These are phyloP conservation scores for Batrachochytrium dendrobatidis DNA, from an alignment of 371 early-diverging fungal genomes.

Conservation along the genomic window DNA sequence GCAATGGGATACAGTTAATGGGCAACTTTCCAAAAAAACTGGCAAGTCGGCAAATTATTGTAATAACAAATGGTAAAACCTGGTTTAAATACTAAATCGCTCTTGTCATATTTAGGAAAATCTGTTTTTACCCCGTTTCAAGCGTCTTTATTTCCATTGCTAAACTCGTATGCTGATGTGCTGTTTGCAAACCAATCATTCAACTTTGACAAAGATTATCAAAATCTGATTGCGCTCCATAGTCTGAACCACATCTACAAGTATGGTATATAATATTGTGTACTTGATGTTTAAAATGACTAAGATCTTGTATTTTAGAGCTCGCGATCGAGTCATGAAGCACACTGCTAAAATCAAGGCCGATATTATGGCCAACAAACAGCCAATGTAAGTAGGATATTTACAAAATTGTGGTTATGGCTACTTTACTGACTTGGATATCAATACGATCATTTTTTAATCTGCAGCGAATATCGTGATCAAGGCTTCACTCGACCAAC, in stretches of 20 bases:
- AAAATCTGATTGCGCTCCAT: slow-evolving; percentile 70
- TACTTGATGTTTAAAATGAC: slow-evolving; percentile 2
- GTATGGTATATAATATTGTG: slow-evolving; percentile 25
- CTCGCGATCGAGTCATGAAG: slow-evolving; percentile 66
- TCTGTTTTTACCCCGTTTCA: slow-evolving; percentile 28
- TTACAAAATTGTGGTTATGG: neutral
- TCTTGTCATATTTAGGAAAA: neutral
- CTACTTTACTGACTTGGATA: neutral
- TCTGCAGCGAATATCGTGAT: slow-evolving; percentile 70
- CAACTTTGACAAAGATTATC: slow-evolving; percentile 57
- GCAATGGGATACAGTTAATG: slow-evolving; percentile 5
- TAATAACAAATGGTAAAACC: neutral
- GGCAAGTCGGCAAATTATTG: neutral
- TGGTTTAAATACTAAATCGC: neutral
- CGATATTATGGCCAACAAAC: neutral
- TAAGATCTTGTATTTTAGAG: slow-evolving; percentile 30
- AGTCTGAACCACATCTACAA: slow-evolving; percentile 84
- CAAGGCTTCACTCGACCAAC: slow-evolving; percentile 94
- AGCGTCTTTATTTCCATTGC: slow-evolving; percentile 45
- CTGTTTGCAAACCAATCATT: slow-evolving; percentile 58
- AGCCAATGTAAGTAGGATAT: neutral
- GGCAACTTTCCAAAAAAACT: slow-evolving; percentile 10
- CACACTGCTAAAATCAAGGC: slow-evolving; percentile 62
- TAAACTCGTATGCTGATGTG: slow-evolving; percentile 72
- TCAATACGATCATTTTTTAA: neutral